Conservation (phyloP, 495 filamentous ascomycete genomes). For the Tetracladium marchalianum region DNA sequence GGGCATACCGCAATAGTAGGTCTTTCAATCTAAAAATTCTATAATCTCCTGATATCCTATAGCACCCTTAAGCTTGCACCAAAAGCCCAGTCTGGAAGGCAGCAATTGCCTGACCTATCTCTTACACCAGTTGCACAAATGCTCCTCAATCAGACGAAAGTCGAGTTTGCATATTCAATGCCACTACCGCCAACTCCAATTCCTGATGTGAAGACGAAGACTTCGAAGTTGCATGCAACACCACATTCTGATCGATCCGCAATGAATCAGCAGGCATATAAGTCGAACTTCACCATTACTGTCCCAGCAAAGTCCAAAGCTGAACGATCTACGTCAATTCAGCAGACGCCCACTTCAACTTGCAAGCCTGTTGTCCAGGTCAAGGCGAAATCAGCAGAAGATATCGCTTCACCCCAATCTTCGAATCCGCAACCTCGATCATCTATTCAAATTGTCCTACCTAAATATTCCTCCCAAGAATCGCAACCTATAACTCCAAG, state of each 20-base stretch:
- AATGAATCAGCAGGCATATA: conserved; percentile 18
- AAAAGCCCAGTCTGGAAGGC: background rate
- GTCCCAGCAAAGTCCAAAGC: conserved; percentile 10
- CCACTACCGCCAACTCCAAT: conserved; percentile 6
- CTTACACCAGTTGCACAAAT: conserved; percentile 19
- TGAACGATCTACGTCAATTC: background rate
- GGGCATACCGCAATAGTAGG: conserved; percentile 48
- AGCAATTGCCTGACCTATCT: background rate
- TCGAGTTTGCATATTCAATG: conserved; percentile 15
- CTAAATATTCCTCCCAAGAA: too few relatives aligned
- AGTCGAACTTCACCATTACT: conserved; percentile 20
- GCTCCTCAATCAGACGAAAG: conserved; percentile 13
- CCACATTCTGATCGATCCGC: conserved; percentile 1
- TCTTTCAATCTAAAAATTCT: background rate
- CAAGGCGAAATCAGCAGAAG: too few relatives aligned
- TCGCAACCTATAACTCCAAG: too few relatives aligned
- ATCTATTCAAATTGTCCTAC: too few relatives aligned
- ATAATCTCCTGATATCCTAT: conserved; percentile 11
- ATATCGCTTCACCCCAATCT: too few relatives aligned
- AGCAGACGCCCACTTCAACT: too few relatives aligned
- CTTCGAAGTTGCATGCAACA: too few relatives aligned
- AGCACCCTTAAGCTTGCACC: conserved; percentile 60
- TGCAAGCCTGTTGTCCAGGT: too few relatives aligned
- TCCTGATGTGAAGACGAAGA: too few relatives aligned
- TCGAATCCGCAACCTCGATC: too few relatives aligned